Conservation (phyloP, 2,329 filamentous ascomycete species). For the Alternaria ventricosa region DNA sequence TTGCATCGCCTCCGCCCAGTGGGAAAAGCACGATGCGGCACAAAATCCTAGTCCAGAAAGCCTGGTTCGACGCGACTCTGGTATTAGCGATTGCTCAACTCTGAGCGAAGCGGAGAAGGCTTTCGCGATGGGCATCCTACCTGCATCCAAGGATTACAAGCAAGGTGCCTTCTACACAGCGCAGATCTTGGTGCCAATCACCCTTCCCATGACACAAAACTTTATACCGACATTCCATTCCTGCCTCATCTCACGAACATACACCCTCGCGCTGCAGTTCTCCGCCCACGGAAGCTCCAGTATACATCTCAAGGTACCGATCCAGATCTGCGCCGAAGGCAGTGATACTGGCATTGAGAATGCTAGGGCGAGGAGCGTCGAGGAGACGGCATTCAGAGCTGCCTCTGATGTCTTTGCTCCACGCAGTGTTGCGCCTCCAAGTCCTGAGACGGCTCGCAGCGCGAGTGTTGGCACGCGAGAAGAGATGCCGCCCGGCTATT, state of each 20-base stretch:
- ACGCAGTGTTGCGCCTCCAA: constrained; percentile 44
- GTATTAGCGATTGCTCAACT: constrained; percentile 45
- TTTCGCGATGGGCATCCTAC: constrained; percentile 41
- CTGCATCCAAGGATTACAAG: constrained; percentile 51
- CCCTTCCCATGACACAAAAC: constrained; percentile 64
- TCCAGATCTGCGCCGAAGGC: constrained; percentile 53
- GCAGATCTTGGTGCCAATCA: constrained; percentile 67
- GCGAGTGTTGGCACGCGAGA: constrained; percentile 16
- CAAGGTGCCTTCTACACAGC: constrained; percentile 65
- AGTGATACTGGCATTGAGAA: constrained; percentile 44
- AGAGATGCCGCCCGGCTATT: constrained; percentile 41
- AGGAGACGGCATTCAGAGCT: constrained; percentile 30
- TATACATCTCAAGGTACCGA: constrained; percentile 53
- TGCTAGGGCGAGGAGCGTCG: constrained; percentile 38
- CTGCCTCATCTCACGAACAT: constrained; percentile 70
- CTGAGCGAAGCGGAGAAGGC: constrained; percentile 17
- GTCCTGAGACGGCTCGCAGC: constrained; percentile 10
- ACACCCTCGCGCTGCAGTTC: constrained; percentile 66
- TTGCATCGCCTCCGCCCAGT: constrained; percentile 63
- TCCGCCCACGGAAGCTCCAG: constrained; percentile 51
- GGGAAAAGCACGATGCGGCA: constrained; percentile 56
- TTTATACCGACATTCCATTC: constrained; percentile 74
- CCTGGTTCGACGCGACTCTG: constrained; percentile 51
- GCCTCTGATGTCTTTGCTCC: constrained; percentile 46
- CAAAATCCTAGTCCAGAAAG: constrained; percentile 37